Percentiles rank a stretch among this genome's conserved stretches.
phyloP scores from a whole-genome alignment of 352 stramenopile species.

The Globisporangium cylindrosporum region DNA sequence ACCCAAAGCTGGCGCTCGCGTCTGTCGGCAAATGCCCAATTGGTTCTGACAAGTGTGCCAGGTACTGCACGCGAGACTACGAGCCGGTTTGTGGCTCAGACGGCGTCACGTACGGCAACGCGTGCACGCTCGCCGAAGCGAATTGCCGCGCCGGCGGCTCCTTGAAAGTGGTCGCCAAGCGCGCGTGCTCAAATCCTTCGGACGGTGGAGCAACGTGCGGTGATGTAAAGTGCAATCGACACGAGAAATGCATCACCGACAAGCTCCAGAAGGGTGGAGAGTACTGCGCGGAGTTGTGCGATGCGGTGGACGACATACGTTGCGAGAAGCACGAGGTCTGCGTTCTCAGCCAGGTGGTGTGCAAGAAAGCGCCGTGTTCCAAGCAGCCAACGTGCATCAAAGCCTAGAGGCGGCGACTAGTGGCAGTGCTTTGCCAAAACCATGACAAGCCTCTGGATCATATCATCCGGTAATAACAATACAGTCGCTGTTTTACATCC shows the following conservation, averaged over 20 bases:
- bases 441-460: neutral
- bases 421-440: too few species aligned
- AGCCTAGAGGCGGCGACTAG: neutral
- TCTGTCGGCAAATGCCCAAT: neutral
- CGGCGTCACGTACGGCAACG: slow-evolving; percentile 27
- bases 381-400: slow-evolving; percentile 1
- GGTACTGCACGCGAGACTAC: slow-evolving; percentile 27
- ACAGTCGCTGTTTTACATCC: neutral
- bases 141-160: slow-evolving; percentile 15
- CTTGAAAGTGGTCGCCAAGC: slow-evolving; percentile 10
- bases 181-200: slow-evolving; percentile 1
- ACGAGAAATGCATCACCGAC: neutral
- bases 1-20: neutral
- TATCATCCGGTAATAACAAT: neutral
- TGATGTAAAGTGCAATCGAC: neutral
- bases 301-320: neutral
- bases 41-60: slow-evolving; percentile 8
- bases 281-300: slow-evolving; percentile 3
- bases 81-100: slow-evolving; percentile 34
- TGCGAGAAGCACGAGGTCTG: slow-evolving; percentile 6
- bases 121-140: slow-evolving; percentile 24
- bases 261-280: neutral
- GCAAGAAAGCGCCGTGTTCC: neutral
- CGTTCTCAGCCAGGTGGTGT: neutral
- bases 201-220: neutral